Conservation (phyloP, 2,329 filamentous ascomycete genomes). For the Penicillium thymicola region DNA sequence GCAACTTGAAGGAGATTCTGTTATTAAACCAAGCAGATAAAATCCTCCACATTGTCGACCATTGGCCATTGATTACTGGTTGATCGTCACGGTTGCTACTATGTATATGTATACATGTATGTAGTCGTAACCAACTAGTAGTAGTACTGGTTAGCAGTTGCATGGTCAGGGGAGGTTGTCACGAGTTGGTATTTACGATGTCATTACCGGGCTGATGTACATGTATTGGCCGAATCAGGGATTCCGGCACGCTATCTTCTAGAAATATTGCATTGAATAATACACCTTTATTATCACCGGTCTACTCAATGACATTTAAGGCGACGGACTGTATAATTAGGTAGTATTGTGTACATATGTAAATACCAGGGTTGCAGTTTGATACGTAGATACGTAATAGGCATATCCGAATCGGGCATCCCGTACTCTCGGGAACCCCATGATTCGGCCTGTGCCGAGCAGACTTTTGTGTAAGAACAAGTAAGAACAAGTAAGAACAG, state of each 20-base stretch:
- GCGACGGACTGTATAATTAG: not conserved
- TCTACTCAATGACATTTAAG: not conserved
- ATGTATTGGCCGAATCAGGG: not conserved
- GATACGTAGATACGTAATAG: not conserved
- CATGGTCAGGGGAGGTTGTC: not conserved
- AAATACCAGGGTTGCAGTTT: not conserved
- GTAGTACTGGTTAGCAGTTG: not conserved
- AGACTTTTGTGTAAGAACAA: not conserved
- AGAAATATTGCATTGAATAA: not conserved
- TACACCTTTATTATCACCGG: not conserved
- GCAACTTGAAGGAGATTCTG: not conserved
- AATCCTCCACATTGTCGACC: not conserved
- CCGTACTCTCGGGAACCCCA: not conserved
- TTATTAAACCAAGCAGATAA: not conserved
- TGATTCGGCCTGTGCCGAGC: not conserved
- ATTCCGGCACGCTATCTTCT: not conserved
- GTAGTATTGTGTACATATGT: not conserved
- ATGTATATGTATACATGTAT: no score
- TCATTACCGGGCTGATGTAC: not conserved
- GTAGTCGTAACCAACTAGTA: no score
- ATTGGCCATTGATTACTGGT: not conserved
- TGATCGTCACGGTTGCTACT: not conserved
- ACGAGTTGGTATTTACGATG: not conserved
- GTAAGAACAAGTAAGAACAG: not conserved
- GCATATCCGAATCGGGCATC: slow-evolving; percentile 4